phyloP scores from a whole-genome alignment of 208 protist genomes.

The Trichomonas gallinae region DNA sequence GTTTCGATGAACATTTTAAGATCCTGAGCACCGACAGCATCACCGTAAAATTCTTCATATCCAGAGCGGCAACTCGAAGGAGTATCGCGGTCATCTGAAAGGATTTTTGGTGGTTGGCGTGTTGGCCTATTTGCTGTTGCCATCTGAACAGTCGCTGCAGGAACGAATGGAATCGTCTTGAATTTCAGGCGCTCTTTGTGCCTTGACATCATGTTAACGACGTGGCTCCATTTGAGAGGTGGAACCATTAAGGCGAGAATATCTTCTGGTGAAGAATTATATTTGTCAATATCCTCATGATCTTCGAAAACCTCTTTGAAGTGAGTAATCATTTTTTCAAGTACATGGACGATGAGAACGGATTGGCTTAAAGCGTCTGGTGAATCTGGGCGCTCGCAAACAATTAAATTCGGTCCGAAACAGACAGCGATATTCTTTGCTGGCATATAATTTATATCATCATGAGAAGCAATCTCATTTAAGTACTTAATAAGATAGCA shows the following conservation, averaged over 20 bases:
- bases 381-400: not conserved
- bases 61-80: too few relatives aligned
- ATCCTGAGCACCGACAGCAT: not conserved
- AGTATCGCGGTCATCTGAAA: not conserved
- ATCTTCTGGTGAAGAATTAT: not conserved
- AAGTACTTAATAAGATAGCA: not conserved
- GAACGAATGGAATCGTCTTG: not conserved
- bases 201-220: not conserved
- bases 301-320: not conserved
- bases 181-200: not conserved
- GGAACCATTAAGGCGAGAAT: not conserved
- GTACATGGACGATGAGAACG: not conserved
- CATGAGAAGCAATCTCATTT: not conserved
- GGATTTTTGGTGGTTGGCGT: not conserved
- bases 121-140: not conserved
- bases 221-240: not conserved
- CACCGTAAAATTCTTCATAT: not conserved
- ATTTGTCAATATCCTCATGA: not conserved
- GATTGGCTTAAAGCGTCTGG: not conserved
- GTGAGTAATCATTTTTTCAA: not conserved
- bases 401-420: not conserved
- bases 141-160: not conserved
- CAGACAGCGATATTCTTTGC: not conserved
- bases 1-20: not conserved
- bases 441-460: not conserved